A percentile compares a stretch with the other conserved stretches of the same genome.
Evolutionary conservation across 1,284 basidiomycete genomes (phyloP).

Genomic region (Rhodotorula glutinis): DNA sequence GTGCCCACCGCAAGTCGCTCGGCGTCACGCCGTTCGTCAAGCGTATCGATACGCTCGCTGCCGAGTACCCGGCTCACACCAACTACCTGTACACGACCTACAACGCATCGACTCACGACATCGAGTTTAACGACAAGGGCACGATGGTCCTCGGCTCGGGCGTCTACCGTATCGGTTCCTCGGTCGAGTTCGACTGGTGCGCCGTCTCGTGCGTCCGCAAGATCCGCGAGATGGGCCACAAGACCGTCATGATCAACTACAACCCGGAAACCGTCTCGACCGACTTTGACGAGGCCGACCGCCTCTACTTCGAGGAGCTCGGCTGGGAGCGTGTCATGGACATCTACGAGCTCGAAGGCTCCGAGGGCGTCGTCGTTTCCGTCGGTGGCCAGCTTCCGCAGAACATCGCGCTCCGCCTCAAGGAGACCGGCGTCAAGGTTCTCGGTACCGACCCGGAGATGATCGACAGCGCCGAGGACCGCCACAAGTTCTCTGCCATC

Average conservation of each 20-base stretch:
- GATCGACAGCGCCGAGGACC: constrained; percentile 97
- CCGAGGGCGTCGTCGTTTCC: constrained; percentile 90
- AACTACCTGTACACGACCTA: constrained; percentile 99
- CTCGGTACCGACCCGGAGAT: constrained; percentile 92
- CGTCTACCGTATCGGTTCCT: constrained; percentile 96
- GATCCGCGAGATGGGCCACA: constrained; percentile 84
- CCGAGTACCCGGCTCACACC: constrained; percentile 97
- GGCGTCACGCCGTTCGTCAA: constrained; percentile 96
- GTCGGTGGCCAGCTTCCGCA: constrained; percentile 96
- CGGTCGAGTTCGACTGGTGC: constrained; percentile 99
- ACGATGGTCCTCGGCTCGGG: constrained; percentile 99
- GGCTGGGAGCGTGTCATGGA: constrained; percentile 99
- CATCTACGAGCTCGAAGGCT: constrained; percentile 94
- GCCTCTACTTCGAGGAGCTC: constrained; percentile 97
- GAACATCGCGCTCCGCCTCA: constrained; percentile 95
- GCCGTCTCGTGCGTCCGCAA: constrained; percentile 95
- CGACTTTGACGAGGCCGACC: constrained; percentile 98
- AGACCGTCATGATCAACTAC: constrained; percentile 99
- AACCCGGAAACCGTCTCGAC: constrained; percentile 99
- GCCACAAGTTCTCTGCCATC: constrained; percentile 97
- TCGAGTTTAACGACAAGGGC: constrained; percentile 92
- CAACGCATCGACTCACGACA: constrained; percentile 93
- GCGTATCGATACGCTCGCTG: constrained; percentile 97
- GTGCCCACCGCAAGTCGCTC: constrained; percentile 77
- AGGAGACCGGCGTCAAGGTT: constrained; percentile 84